Conservation (phyloP, 768 basidiomycete genomes). For the Pulveroboletus frians region DNA sequence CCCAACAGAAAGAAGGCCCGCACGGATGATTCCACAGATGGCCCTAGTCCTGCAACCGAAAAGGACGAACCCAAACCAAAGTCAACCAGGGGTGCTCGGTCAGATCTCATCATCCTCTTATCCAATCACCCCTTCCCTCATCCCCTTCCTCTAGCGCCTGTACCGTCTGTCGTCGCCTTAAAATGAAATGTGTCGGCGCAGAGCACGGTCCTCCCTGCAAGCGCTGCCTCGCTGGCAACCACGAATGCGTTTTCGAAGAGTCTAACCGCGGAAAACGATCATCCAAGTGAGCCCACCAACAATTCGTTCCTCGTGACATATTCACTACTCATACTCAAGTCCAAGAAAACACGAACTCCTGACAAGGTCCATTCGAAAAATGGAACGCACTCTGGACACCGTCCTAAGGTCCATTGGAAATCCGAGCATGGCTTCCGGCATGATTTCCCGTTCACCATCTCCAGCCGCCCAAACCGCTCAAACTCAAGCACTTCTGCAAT, state of each 20-base stretch:
- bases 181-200: constrained; percentile 91
- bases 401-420: constrained; percentile 86
- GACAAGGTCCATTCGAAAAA: constrained; percentile 77
- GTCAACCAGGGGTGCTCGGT: constrained; percentile 84
- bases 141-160: constrained; percentile 57
- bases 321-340: constrained; percentile 28
- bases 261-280: constrained; percentile 91
- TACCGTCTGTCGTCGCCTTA: constrained; percentile 84
- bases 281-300: constrained; percentile 52
- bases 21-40: constrained; percentile 49
- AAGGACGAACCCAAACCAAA: constrained; percentile 73
- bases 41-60: constrained; percentile 48
- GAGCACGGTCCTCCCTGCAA: constrained; percentile 92
- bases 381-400: constrained; percentile 90
- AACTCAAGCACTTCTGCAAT: constrained; percentile 55
- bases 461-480: constrained; percentile 48
- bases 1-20: constrained; percentile 52
- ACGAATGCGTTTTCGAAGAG: constrained; percentile 96
- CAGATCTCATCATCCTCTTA: constrained; percentile 16
- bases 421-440: constrained; percentile 69
- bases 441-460: constrained; percentile 79
- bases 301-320: constrained; percentile 18
- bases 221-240: constrained; percentile 69
- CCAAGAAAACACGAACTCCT: constrained; percentile 79
- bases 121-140: constrained; percentile 5